phyloP scores from a whole-genome alignment of 192 early-diverging fungal genomes.

The Jimgerdemannia flammicorona region DNA sequence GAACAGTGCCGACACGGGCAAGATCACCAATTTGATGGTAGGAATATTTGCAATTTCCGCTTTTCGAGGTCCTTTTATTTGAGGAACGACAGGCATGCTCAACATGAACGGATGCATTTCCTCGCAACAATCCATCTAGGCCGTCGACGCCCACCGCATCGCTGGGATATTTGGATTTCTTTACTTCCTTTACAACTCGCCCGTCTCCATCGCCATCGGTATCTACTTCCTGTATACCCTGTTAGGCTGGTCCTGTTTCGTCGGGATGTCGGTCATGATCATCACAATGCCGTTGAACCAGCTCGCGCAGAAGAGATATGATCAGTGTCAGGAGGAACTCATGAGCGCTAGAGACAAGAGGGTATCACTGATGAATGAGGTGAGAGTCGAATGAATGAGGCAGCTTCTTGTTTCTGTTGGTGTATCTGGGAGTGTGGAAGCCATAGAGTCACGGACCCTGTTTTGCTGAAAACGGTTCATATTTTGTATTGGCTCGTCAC shows the following conservation, averaged over 20 bases:
- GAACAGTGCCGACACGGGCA: slow-evolving; percentile 33
- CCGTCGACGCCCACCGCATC: slow-evolving; percentile 52
- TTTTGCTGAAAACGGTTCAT: neutral
- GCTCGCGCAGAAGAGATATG: slow-evolving; percentile 13
- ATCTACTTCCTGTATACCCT: slow-evolving; percentile 57
- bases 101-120: too few relatives aligned
- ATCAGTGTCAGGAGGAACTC: slow-evolving; percentile 45
- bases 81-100: too few relatives aligned
- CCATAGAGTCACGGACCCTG: too few relatives aligned
- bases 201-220: slow-evolving; percentile 49
- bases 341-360: slow-evolving; percentile 62
- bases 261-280: slow-evolving; percentile 35
- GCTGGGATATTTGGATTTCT: slow-evolving; percentile 39
- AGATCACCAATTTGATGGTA: slow-evolving; percentile 56
- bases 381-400: neutral
- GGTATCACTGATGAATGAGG: slow-evolving; percentile 60
- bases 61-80: too few relatives aligned
- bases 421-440: too few relatives aligned
- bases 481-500: neutral
- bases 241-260: slow-evolving; percentile 30
- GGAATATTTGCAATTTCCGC: neutral
- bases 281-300: slow-evolving; percentile 29
- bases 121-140: neutral
- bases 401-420: too few relatives aligned
- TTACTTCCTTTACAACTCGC: slow-evolving; percentile 47